Base-by-base conservation (phyloP, 768 basidiomycete genomes). In the Auriscalpium orientale region DNA sequence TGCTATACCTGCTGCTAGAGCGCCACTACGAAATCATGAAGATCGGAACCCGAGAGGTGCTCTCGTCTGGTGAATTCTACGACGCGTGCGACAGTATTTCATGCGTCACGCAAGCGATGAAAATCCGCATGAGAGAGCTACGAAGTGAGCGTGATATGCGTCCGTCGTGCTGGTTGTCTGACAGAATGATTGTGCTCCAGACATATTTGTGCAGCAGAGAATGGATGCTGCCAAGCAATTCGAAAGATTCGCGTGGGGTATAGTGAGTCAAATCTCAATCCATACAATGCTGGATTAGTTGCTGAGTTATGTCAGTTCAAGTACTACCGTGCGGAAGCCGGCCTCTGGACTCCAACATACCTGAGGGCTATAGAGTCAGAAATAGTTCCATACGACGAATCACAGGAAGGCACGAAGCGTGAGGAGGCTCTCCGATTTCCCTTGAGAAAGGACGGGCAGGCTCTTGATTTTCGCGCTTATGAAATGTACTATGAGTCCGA, bases 11-110 rank as follows among this genome's bases (percentile, higher is more conserved):
- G 22, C 49, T 60, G 8, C 9, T 60, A 1, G 40, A 56, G 33
- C 36, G 51, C 15, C 58, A 60, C 33, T 46, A 56, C 20, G 51
- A 56, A 16, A 53, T 56, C 15, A 46, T 60, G 7, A 35, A 46
- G 16, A 16, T 60, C 7, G 34, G 34, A 2, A 16, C 18, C 1
- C 21, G 0, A 1, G 3, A 20, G 11, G 40, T 56, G 8, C n/a
- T 57, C 7, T 35, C 49, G 16, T 46, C 51, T 28, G 28, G 35
- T 13, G 58, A 60, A 45, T 37, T 56, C 9, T 16, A 48, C 28
- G 49, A 52, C n/a, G 46, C 16, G 3, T 1, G 15, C 3, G 4
- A 18, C 6, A 18, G 15, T 18, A 7, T 43, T 18, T 1, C 1
- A 15, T 43, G 1, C 8, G 40, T 43, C 2, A 43, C 13, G 13